These are phyloP conservation scores for Euphrasia arctica DNA, from an alignment of 305 asterid genomes.

Conservation along the genomic window DNA sequence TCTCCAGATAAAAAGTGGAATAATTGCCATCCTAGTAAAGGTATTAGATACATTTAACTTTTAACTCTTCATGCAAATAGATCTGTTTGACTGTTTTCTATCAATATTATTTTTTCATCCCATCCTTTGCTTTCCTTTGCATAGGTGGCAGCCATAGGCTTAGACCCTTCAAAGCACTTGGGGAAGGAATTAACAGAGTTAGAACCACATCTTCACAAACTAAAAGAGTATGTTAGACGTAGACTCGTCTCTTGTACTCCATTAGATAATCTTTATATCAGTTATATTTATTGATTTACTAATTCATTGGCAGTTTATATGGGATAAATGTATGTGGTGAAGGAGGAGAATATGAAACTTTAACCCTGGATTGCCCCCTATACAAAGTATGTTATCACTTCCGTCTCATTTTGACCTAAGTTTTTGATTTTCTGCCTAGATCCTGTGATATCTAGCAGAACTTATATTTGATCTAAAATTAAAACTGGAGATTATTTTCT, in stretches of 20 bases:
- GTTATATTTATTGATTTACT: slow-evolving; percentile 21
- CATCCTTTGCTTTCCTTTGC: slow-evolving; percentile 17
- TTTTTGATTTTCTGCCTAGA: slow-evolving; percentile 17
- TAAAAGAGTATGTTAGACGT: slow-evolving; percentile 65
- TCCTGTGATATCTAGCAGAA: slow-evolving; percentile 11
- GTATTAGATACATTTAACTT: slow-evolving; percentile 34
- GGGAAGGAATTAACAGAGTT: slow-evolving; percentile 71
- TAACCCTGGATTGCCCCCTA: slow-evolving; percentile 95
- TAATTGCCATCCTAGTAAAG: slow-evolving; percentile 80
- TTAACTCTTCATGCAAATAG: background rate
- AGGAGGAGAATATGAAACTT: slow-evolving; percentile 97
- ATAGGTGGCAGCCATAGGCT: slow-evolving; percentile 93
- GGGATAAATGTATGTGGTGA: slow-evolving; percentile 97
- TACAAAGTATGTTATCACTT: slow-evolving; percentile 58
- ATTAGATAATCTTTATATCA: slow-evolving; percentile 22
- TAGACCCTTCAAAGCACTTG: slow-evolving; percentile 86
- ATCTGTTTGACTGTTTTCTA: too few relatives aligned
- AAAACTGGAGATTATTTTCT: slow-evolving; percentile 8
- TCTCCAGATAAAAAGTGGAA: slow-evolving; percentile 64
- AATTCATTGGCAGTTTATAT: slow-evolving; percentile 62
- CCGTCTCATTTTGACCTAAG: slow-evolving; percentile 6
- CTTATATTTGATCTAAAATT: slow-evolving; percentile 17
- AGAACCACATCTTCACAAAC: slow-evolving; percentile 78
- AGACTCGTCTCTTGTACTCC: slow-evolving; percentile 24
- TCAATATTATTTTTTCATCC: slow-evolving; percentile 18